Conservation (phyloP, 2,329 filamentous ascomycete species). For the Cordyceps cicadae region DNA sequence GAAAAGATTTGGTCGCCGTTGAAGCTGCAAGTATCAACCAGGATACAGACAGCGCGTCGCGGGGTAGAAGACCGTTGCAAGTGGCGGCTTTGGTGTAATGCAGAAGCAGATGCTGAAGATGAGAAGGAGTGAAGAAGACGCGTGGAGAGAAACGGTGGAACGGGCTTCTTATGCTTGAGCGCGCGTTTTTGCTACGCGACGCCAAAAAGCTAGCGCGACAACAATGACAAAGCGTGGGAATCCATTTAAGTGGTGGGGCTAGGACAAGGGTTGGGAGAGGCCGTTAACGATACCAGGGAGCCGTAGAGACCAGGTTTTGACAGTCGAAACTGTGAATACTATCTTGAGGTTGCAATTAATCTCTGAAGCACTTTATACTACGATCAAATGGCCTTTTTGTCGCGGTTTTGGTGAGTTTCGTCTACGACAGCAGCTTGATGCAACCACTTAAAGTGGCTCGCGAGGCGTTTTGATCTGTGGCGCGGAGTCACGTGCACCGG, state of each 20-base stretch:
- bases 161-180: constrained; percentile 28
- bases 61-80: constrained; percentile 1
- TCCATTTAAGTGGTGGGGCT: constrained; percentile 14
- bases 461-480: constrained; percentile 5
- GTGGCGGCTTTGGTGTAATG: constrained; percentile 5
- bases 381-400: background rate
- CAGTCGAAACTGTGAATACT: background rate
- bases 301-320: background rate
- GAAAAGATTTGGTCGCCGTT: constrained; percentile 18
- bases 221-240: constrained; percentile 19
- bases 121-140: constrained; percentile 15
- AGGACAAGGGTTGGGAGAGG: background rate
- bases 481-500: constrained; percentile 18
- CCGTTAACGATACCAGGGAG: background rate
- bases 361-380: background rate
- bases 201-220: constrained; percentile 20
- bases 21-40: constrained; percentile 19
- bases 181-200: constrained; percentile 17
- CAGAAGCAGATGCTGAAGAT: constrained; percentile 15
- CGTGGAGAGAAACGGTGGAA: constrained; percentile 20
- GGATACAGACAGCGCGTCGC: constrained; percentile 18
- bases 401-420: background rate
- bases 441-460: constrained; percentile 12
- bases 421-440: background rate
- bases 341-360: background rate